Base-by-base conservation (phyloP, 768 basidiomycete genomes). In the Tulasnella calospora region DNA sequence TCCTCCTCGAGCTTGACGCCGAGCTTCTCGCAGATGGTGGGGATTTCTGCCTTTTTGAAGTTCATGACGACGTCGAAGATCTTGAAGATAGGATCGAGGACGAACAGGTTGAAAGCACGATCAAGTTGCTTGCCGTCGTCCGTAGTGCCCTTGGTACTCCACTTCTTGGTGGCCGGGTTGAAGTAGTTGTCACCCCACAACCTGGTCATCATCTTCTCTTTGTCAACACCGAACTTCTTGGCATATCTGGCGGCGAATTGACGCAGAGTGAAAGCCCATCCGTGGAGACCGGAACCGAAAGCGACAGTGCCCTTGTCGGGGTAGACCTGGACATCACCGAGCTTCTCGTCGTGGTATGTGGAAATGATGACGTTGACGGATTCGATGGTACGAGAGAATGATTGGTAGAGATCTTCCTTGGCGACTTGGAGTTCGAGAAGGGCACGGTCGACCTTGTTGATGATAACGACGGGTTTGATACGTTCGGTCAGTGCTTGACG, bases 131-230 rank as follows among this genome's bases (percentile, higher is more conserved):
- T 96, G 83, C 95, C 95, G 82, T 96, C 92, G 77, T 91, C 89
- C 81, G 90, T 91, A 33, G 86, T 86, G 80, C 85, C 79, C 84
- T 92, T 93, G 73, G 93, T 95, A 27, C 94, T 89, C 98, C 98
- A 99, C 87, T 99, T 99, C 85, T 91, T 91, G 51, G 96, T 98
- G 76, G 91, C 88, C 77, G 96, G 94, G 89, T 99, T 99, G 90
- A 99, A 99, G 89, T 87, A 99, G 89, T 98, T 98, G 89, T 99
- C 98, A 76, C 98, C 98, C 98, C 98, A 99, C 71, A 99, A 91
- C 87, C 93, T 96, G 79, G 85, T 82, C 93, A 99, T 97, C 90
- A 99, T 95, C 90, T 99, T 99, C 81, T 94, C 93, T 88, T 96
- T 96, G 87, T 96, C 94, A 27, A 98, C 96, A 90, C 96, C 96